phyloP scores from a whole-genome alignment of 768 basidiomycete species.

The Cystofilobasidium capitatum region DNA sequence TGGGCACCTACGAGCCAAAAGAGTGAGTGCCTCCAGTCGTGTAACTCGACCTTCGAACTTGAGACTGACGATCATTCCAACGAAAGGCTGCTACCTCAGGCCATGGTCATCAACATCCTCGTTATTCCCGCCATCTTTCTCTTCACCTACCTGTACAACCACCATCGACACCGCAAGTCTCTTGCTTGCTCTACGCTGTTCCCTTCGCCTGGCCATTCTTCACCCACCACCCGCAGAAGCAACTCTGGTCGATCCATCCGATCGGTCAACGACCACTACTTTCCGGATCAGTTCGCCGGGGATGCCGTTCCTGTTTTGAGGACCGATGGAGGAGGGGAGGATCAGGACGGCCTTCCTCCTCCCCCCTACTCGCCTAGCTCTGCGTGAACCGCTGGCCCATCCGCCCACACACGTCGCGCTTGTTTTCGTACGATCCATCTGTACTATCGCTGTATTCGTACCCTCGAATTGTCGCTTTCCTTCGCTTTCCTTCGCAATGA shows the following conservation, averaged over 20 bases:
- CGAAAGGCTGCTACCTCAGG: slow-evolving; percentile 21
- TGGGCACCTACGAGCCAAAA: slow-evolving; percentile 10
- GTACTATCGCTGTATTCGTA: no score
- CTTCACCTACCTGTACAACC: slow-evolving; percentile 12
- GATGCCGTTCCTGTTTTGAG: no score
- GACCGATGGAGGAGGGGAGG: no score
- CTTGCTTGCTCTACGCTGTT: not conserved
- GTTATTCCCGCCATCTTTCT: slow-evolving; percentile 20
- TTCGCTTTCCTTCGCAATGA: not conserved
- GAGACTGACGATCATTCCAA: not conserved
- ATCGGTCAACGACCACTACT: not conserved
- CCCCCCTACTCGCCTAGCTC: no score
- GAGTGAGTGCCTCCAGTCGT: slow-evolving; percentile 8
- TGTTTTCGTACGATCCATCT: no score
- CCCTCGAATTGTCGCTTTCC: not conserved
- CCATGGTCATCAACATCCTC: slow-evolving; percentile 18
- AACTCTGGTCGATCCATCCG: not conserved
- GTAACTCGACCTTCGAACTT: not conserved
- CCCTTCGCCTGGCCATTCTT: not conserved
- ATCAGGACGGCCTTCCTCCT: no score
- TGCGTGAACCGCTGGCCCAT: no score
- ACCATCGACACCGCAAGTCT: not conserved
- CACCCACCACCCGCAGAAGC: not conserved
- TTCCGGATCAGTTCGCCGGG: not conserved
- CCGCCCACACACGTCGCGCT: no score